phyloP scores from a whole-genome alignment of 768 basidiomycete species.

The Suillus ampliporus region DNA sequence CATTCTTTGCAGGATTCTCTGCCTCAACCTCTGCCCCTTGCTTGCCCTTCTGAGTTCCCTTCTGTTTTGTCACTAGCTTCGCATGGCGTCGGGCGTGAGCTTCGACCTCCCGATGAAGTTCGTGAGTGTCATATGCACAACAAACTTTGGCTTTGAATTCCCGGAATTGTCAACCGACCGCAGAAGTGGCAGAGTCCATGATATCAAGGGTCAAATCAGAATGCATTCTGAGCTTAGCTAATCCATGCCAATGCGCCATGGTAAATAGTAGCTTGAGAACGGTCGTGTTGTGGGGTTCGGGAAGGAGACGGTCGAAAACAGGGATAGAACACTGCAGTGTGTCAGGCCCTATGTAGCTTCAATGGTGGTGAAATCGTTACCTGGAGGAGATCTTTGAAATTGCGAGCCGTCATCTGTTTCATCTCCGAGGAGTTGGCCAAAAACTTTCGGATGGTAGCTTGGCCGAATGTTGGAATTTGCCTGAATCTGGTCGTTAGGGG shows the following conservation, averaged over 20 bases:
- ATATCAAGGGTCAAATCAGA: background rate
- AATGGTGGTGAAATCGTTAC: background rate
- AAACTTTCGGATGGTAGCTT: conserved; percentile 35
- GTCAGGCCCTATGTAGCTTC: background rate
- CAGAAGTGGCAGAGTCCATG: background rate
- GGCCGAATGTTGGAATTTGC: conserved; percentile 36
- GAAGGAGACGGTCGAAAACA: conserved; percentile 34
- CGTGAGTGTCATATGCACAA: background rate
- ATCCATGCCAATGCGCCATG: conserved; percentile 18
- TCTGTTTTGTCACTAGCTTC: conserved; percentile 9
- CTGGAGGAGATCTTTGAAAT: conserved; percentile 44
- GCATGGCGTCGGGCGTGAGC: background rate
- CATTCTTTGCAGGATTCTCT: no score
- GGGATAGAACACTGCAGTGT: conserved; percentile 36
- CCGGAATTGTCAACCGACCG: background rate
- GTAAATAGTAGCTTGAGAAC: conserved; percentile 14
- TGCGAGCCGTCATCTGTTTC: conserved; percentile 39
- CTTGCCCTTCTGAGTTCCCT: no score
- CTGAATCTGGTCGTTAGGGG: background rate
- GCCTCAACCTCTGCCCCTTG: no score
- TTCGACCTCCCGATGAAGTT: background rate
- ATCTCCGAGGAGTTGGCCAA: conserved; percentile 36
- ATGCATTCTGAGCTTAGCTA: background rate
- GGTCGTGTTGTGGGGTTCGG: background rate
- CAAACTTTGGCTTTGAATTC: background rate